Percentiles rank a stretch among this genome's conserved stretches.
Evolutionary conservation across 2,329 filamentous ascomycete species (phyloP).

Genomic region (Trichoderma hamatum): DNA sequence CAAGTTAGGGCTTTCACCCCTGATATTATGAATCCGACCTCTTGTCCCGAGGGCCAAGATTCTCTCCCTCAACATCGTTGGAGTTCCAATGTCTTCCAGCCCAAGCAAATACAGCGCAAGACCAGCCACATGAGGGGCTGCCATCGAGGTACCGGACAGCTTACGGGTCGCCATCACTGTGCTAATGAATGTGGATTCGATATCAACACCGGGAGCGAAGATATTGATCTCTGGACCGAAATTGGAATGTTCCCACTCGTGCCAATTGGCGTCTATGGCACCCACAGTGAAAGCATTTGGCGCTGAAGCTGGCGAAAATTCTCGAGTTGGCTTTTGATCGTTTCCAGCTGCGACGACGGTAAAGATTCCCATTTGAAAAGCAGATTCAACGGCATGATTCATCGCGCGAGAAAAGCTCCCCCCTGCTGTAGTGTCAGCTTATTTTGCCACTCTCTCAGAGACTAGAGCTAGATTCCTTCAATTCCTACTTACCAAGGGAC

Average conservation of each 20-base stretch:
- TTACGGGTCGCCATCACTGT: slow-evolving; percentile 46
- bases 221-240: slow-evolving; percentile 53
- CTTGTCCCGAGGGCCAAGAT: slow-evolving; percentile 48
- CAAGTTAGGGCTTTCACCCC: slow-evolving; percentile 47
- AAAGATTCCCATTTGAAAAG: slow-evolving; percentile 52
- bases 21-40: slow-evolving; percentile 41
- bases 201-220: slow-evolving; percentile 52
- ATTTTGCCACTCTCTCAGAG: background rate
- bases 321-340: slow-evolving; percentile 2
- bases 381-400: slow-evolving; percentile 57
- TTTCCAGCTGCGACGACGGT: slow-evolving; percentile 46
- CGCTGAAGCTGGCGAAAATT: slow-evolving; percentile 52
- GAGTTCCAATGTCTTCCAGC: slow-evolving; percentile 46
- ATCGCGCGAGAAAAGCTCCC: slow-evolving; percentile 50
- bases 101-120: slow-evolving; percentile 59
- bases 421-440: slow-evolving; percentile 2
- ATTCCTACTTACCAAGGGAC: slow-evolving; percentile 48
- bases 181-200: slow-evolving; percentile 53
- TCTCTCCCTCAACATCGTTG: slow-evolving; percentile 44
- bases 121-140: slow-evolving; percentile 62
- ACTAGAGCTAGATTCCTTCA: too few species aligned
- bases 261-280: slow-evolving; percentile 47
- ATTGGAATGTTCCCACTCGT: slow-evolving; percentile 52
- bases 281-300: slow-evolving; percentile 55
- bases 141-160: slow-evolving; percentile 65